Evolutionary conservation across 129 eudicot genomes (phyloP).

Genomic region (Flaveria sonorensis): DNA sequence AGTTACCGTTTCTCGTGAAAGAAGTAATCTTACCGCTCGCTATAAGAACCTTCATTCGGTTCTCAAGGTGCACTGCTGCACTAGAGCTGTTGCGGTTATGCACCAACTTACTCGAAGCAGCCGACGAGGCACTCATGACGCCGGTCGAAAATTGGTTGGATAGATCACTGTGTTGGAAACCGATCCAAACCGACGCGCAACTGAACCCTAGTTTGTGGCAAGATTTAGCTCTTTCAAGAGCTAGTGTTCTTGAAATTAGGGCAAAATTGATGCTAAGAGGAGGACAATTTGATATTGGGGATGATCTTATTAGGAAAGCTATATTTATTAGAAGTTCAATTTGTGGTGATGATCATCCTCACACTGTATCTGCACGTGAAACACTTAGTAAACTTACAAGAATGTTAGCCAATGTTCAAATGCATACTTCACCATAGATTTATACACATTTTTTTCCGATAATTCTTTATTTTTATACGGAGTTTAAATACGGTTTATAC

Average conservation of each 20-base stretch:
- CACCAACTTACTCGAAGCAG: conserved; percentile 79
- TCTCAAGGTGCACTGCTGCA: conserved; percentile 77
- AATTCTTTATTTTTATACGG: conserved; percentile 5
- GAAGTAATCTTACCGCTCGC: conserved; percentile 89
- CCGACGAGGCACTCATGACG: conserved; percentile 74
- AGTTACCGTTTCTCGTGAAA: conserved; percentile 66
- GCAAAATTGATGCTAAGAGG: conserved; percentile 96
- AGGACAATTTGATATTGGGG: conserved; percentile 85
- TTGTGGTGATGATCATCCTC: conserved; percentile 94
- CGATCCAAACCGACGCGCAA: conserved; percentile 80
- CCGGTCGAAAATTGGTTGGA: conserved; percentile 93
- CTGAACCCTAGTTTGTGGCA: conserved; percentile 91
- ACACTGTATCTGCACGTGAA: conserved; percentile 80
- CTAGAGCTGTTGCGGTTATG: conserved; percentile 81
- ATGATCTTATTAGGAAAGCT: conserved; percentile 87
- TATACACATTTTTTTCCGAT: conserved; percentile 33
- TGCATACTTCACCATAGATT: conserved; percentile 75
- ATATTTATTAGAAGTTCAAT: conserved; percentile 85
- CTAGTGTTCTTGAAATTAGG: conserved; percentile 62
- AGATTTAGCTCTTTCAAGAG: conserved; percentile 85
- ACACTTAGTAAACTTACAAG: conserved; percentile 81
- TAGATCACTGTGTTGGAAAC: conserved; percentile 86
- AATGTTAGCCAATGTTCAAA: conserved; percentile 76
- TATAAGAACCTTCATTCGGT: conserved; percentile 69
- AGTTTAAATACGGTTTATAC: background rate